Conservation (phyloP, 345 rosid genomes). For the Physaria fendleri region DNA sequence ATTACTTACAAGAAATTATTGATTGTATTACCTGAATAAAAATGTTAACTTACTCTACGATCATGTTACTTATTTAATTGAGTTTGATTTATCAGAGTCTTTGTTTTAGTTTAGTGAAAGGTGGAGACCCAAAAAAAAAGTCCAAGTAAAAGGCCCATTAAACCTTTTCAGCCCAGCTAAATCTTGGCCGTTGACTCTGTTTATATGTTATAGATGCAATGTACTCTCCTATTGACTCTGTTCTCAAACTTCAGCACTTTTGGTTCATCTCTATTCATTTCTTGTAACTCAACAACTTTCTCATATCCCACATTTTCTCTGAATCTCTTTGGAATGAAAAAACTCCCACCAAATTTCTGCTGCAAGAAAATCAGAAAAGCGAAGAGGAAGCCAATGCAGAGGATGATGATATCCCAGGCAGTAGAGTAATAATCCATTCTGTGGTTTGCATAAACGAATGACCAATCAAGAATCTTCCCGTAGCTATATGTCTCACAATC, state of each 20-base stretch:
- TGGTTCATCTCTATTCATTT: conserved; percentile 10
- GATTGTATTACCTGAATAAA: not conserved
- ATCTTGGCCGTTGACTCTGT: too few relatives aligned
- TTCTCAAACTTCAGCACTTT: not conserved
- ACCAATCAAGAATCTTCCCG: conserved; percentile 45
- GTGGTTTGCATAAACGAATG: conserved; percentile 76
- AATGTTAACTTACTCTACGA: not conserved
- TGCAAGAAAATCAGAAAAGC: conserved; percentile 56
- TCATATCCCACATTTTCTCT: conserved; percentile 43
- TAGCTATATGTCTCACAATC: conserved; percentile 7
- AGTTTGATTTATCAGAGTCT: too few relatives aligned
- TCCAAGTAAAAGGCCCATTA: too few relatives aligned
- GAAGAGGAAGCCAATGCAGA: conserved; percentile 48
- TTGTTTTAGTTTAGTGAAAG: too few relatives aligned
- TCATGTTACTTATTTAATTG: too few relatives aligned
- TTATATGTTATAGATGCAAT: too few relatives aligned
- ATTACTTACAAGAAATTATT: conserved; percentile 1
- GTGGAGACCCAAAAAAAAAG: too few relatives aligned
- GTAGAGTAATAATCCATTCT: conserved; percentile 70
- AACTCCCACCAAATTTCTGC: conserved; percentile 63
- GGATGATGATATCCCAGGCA: conserved; percentile 73
- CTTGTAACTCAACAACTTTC: conserved; percentile 45
- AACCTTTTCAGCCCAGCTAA: too few relatives aligned
- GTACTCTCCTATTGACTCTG: too few relatives aligned
- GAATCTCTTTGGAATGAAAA: conserved; percentile 55